Evolutionary conservation across 2,329 filamentous ascomycete species (phyloP).

Genomic region (Xylariomycetidae sp.): DNA sequence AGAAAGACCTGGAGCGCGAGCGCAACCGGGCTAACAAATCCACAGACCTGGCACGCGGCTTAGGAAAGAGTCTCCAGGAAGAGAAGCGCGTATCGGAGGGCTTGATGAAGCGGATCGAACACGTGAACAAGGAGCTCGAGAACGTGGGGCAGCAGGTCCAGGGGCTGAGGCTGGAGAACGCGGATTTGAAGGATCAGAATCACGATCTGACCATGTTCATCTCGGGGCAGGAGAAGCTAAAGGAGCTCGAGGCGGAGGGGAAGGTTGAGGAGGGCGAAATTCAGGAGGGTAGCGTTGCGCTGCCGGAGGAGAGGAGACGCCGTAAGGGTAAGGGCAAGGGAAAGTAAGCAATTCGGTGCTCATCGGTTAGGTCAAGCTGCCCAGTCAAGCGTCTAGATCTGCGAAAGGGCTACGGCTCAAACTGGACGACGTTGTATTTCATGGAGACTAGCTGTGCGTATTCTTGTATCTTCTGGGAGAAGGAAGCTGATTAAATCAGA

Average conservation of each 20-base stretch:
- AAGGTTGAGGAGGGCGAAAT: slow-evolving; percentile 64
- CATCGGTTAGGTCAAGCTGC: no score
- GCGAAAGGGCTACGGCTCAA: no score
- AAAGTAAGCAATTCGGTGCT: no score
- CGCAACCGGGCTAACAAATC: slow-evolving; percentile 66
- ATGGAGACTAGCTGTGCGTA: no score
- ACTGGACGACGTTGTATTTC: no score
- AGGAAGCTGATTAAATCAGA: no score
- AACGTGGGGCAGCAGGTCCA: slow-evolving; percentile 52
- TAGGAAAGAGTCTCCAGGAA: slow-evolving; percentile 75
- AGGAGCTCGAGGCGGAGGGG: slow-evolving; percentile 60
- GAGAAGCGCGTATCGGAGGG: slow-evolving; percentile 82
- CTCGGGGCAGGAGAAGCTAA: slow-evolving; percentile 74
- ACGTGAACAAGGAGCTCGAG: slow-evolving; percentile 61
- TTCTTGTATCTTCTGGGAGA: no score
- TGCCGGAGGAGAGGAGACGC: slow-evolving; percentile 49
- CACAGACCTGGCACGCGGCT: slow-evolving; percentile 67
- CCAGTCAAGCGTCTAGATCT: no score
- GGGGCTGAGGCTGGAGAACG: slow-evolving; percentile 57
- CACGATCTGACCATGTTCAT: slow-evolving; percentile 86
- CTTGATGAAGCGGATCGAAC: slow-evolving; percentile 75
- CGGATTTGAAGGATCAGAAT: slow-evolving; percentile 79
- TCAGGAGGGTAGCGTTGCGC: slow-evolving; percentile 65
- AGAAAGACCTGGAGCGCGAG: slow-evolving; percentile 67
- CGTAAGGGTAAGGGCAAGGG: slow-evolving; percentile 49